Evolutionary conservation across 345 rosid genomes (phyloP).

Genomic region (Murraya paniculata): DNA sequence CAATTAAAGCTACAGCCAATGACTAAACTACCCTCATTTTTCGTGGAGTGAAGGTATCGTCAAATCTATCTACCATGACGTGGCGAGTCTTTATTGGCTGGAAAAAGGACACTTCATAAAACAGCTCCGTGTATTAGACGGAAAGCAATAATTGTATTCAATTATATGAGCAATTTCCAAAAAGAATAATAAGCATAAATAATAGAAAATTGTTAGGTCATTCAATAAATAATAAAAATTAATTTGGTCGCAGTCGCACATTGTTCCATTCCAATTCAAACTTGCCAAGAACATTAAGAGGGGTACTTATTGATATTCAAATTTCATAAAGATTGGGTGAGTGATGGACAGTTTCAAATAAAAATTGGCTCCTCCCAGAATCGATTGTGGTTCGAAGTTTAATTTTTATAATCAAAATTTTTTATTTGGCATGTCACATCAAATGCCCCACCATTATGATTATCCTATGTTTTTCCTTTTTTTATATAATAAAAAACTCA

Average conservation of each 20-base stretch:
- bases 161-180: background rate
- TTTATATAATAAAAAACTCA: background rate
- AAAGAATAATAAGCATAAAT: background rate
- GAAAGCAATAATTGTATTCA: constrained; percentile 22
- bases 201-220: too few species aligned
- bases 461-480: background rate
- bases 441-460: background rate
- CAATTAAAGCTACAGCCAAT: background rate
- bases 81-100: constrained; percentile 5
- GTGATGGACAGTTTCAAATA: background rate
- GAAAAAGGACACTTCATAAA: background rate
- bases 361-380: background rate
- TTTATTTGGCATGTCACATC: background rate
- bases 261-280: background rate
- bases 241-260: background rate
- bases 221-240: background rate
- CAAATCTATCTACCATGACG: background rate
- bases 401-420: background rate
- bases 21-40: constrained; percentile 21
- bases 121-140: constrained; percentile 12
- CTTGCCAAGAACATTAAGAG: background rate
- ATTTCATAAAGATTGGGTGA: background rate
- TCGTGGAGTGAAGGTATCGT: constrained; percentile 6
- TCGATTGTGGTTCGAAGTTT: background rate
- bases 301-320: background rate